A percentile compares a stretch with the other conserved stretches of the same genome.
phyloP scores from a whole-genome alignment of 1,284 basidiomycete species.

The Fomitiporia mediterranea region DNA sequence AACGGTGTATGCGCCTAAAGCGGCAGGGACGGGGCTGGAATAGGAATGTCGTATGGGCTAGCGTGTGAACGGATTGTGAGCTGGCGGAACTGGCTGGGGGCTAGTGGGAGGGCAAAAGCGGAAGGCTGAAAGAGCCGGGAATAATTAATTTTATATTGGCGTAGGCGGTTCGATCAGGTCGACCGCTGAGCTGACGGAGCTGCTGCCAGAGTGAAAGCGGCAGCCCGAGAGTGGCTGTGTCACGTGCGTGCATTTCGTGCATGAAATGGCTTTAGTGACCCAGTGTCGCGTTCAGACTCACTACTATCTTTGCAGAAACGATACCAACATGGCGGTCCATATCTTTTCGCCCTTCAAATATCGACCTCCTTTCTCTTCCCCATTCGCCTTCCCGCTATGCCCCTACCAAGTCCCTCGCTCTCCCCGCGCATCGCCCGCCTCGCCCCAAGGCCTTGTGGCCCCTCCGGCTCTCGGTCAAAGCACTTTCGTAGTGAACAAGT shows the following conservation, averaged over 20 bases:
- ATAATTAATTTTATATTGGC: background rate
- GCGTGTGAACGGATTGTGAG: background rate
- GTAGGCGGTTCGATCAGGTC: background rate
- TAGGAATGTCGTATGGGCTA: background rate
- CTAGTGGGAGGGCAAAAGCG: too few relatives aligned
- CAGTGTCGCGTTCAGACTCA: background rate
- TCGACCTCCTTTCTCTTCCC: background rate
- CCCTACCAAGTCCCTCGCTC: constrained; percentile 10
- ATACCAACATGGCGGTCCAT: constrained; percentile 8
- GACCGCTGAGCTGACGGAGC: background rate
- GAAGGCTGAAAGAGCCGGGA: constrained; percentile 4
- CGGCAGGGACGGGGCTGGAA: background rate
- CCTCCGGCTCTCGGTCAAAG: constrained; percentile 4
- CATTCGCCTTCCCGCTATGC: constrained; percentile 7
- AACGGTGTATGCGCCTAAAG: background rate
- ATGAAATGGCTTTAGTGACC: constrained; percentile 1
- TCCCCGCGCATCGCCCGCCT: constrained; percentile 10
- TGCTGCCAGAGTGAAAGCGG: background rate
- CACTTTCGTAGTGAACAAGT: constrained; percentile 9
- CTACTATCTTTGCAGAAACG: constrained; percentile 9
- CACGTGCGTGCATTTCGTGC: constrained; percentile 3
- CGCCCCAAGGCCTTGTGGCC: background rate
- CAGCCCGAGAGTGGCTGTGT: background rate
- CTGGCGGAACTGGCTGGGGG: background rate
- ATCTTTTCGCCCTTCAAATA: constrained; percentile 9